Evolutionary conservation across 306 rosid species (phyloP).

Genomic region (peach (Prunus persica)): Prunus_persica_NCBIv2 NC_034014.1:6314001-6314500

Average conservation of each 20-base stretch:
- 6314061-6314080: constrained; percentile 49
- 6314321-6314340: constrained; percentile 38
- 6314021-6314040: constrained; percentile 58
- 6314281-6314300: constrained; percentile 45
- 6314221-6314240: constrained; percentile 45
- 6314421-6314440: constrained; percentile 51
- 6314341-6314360: constrained; percentile 62
- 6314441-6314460: constrained; percentile 65
- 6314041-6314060: constrained; percentile 34
- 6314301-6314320: constrained; percentile 49
- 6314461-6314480: constrained; percentile 54
- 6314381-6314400: constrained; percentile 26
- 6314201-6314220: constrained; percentile 35
- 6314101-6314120: constrained; percentile 41
- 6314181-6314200: constrained; percentile 30
- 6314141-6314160: constrained; percentile 52
- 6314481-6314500: constrained; percentile 51
- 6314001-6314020: constrained; percentile 54
- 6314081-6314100: constrained; percentile 49
- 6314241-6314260: constrained; percentile 39
- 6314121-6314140: constrained; percentile 56
- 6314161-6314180: constrained; percentile 47
- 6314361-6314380: constrained; percentile 36
- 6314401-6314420: constrained; percentile 58
- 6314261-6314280: constrained; percentile 30